These are phyloP conservation scores for Thalassiosira profunda DNA, from an alignment of 108 stramenopile genomes.

Conservation along the genomic window DNA sequence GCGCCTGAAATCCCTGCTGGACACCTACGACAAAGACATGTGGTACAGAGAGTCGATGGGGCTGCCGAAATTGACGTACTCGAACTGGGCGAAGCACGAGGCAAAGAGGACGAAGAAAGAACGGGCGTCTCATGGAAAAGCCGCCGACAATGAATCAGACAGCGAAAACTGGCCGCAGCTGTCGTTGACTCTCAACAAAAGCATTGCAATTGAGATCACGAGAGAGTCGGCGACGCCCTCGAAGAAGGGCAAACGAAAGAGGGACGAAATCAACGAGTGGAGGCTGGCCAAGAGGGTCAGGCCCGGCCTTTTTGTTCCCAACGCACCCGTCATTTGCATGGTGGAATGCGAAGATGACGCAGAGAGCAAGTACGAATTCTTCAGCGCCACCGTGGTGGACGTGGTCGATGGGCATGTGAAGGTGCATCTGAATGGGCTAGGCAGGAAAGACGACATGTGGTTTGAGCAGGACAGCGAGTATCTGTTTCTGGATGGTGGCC, in stretches of 20 bases:
- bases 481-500: constrained; percentile 79
- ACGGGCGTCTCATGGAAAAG: constrained; percentile 6
- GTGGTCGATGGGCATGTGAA: constrained; percentile 67
- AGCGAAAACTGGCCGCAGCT: background rate
- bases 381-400: constrained; percentile 69
- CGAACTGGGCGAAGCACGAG: constrained; percentile 51
- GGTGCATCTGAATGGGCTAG: constrained; percentile 71
- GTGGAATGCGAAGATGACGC: constrained; percentile 18
- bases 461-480: constrained; percentile 60
- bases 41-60: constrained; percentile 31
- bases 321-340: constrained; percentile 46
- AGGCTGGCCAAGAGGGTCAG: constrained; percentile 44
- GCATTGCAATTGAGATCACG: constrained; percentile 50
- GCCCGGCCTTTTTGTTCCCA: constrained; percentile 22
- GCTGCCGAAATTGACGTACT: constrained; percentile 34
- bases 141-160: background rate
- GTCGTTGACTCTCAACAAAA: constrained; percentile 20
- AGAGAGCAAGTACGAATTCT: constrained; percentile 67
- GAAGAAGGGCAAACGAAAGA: constrained; percentile 32
- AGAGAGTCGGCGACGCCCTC: constrained; percentile 16
- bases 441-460: constrained; percentile 81
- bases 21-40: constrained; percentile 73
- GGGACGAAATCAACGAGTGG: constrained; percentile 46
- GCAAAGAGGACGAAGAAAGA: constrained; percentile 48
- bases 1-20: constrained; percentile 70